Evolutionary conservation across 495 filamentous ascomycete species (phyloP), one percentile per base, ranked within the genome.

Genomic region (Hypoxylon trugodes): DNA sequence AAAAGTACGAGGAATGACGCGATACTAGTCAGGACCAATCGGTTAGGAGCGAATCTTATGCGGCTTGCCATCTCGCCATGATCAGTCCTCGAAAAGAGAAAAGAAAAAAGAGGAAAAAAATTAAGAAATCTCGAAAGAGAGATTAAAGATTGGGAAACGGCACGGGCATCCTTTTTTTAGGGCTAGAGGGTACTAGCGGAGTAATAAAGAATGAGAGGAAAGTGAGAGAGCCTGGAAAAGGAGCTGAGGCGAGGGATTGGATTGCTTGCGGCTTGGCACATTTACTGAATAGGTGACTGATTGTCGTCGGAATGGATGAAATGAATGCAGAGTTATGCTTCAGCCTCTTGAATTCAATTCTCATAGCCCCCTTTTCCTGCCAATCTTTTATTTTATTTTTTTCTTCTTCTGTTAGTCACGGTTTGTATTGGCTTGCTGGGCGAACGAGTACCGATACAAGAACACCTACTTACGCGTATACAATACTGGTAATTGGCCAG

Each of bases 61-160:
- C 30, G 47, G 18, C 1, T 45, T 4, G 47, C 57, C 57, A 60
- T 60, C 18, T 60, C 57, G 38, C 57, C 57, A 60, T 60, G 46
- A 36, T 52, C 28, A 4, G 5, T 15, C 19, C 30, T 28, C 6
- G 16, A 28, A 28, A 50, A 22, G 25, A 52, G 26, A 36, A 33
- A 32, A 37, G 10, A 18, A 21, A 8, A 8, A 6, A 33, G 7
- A 8, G 24, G n/a, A 10, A 37, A 43, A 37, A 47, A 33, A 26
- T 48, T 33, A 7, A 13, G 28, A 4, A 48, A n/a, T 32, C 16
- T 16, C 28, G 28, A 56, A 25, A 10, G 32, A 57, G 32, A 15
- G 51, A 35, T 8, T 8, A 28, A n/a, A 33, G 28, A 21, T 42
- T 21, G 16, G 18, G 49, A 40, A 33, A 37, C 40, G 53, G 53